Evolutionary conservation across 2,329 filamentous ascomycete species (phyloP).

Genomic region (Aotearoamyces nothofagi): DNA sequence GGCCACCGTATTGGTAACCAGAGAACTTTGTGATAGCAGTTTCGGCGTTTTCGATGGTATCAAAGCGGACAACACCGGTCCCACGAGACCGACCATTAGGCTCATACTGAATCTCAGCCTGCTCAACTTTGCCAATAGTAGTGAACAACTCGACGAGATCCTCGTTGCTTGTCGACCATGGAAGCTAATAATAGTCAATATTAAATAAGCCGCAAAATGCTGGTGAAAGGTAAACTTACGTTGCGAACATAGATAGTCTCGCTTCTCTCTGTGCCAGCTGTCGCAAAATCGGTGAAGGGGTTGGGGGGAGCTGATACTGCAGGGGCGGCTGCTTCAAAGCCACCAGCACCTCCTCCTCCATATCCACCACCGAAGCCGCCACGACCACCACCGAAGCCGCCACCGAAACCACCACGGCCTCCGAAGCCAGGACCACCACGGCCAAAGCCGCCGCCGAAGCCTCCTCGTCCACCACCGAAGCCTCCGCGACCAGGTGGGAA

Average conservation of each 20-base stretch:
- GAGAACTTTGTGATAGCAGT: constrained; percentile 96
- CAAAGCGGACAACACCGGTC: constrained; percentile 92
- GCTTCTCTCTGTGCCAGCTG: constrained; percentile 69
- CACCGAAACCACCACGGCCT: constrained; percentile 43
- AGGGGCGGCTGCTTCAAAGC: constrained; percentile 16
- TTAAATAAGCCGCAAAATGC: background rate
- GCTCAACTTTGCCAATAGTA: constrained; percentile 94
- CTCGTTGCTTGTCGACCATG: constrained; percentile 98
- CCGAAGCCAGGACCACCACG: constrained; percentile 44
- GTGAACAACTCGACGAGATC: constrained; percentile 93
- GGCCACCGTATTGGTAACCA: constrained; percentile 91
- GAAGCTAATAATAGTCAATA: constrained; percentile 44
- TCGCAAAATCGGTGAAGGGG: constrained; percentile 86
- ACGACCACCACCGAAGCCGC: constrained; percentile 26
- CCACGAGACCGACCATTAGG: constrained; percentile 89
- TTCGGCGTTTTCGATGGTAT: constrained; percentile 67
- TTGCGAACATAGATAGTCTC: constrained; percentile 92
- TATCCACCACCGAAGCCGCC: constrained; percentile 30
- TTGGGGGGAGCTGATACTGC: constrained; percentile 52
- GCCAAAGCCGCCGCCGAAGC: constrained; percentile 35
- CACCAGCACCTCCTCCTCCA: constrained; percentile 21
- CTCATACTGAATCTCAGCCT: constrained; percentile 98
- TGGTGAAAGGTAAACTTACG: constrained; percentile 41
- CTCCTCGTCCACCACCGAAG: constrained; percentile 26
- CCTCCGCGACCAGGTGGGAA: constrained; percentile 28